Base-by-base conservation (phyloP, 768 basidiomycete genomes). In the Kwoniella botswanensis region DNA sequence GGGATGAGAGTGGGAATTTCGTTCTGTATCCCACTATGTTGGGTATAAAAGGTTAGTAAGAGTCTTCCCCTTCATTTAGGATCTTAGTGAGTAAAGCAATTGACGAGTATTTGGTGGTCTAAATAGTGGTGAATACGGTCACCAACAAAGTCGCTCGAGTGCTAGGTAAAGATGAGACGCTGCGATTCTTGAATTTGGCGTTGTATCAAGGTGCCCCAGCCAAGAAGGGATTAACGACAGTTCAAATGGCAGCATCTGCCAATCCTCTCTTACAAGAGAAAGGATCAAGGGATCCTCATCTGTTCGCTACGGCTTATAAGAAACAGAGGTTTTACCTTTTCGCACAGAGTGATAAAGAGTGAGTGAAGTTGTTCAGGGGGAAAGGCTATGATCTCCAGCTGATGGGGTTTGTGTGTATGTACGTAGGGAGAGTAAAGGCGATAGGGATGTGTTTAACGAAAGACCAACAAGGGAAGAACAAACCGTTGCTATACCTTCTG, bases 361-460 rank as follows among this genome's bases (percentile, higher is more conserved):
- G 86, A 55, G 92, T 87, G 11, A 9, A 29, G 52, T 5, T 22
- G 21, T 22, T 50, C 54, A 35, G 35, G 35, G 7, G 35, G 35
- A 35, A 35, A 35, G 35, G 35, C 35, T 4, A 35, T 35, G 35
- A 6, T 35, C 35, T 35, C 12, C 46, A 50, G 46, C 46, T 50
- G 13, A 50, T 50, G 46, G 5, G 46, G 4, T 7, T 15, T 50
- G 46, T 50, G 12, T 50, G 2, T 50, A 70, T 50, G 3, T 50
- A 3, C 17, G 12, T 50, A 70, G 68, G 42, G 68, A 70, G 50
- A 70, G 68, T 55, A 88, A 89, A 1, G 86, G 84, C 9, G 96
- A 98, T 74, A 90, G 97, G 68, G 97, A 99, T 76, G 90, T 99
- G 65, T 98, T 98, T 88, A 99, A 99, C 83, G 97, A 99, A 84